phyloP scores from a whole-genome alignment of 768 basidiomycete genomes.

The Phaeotremella skinneri region DNA sequence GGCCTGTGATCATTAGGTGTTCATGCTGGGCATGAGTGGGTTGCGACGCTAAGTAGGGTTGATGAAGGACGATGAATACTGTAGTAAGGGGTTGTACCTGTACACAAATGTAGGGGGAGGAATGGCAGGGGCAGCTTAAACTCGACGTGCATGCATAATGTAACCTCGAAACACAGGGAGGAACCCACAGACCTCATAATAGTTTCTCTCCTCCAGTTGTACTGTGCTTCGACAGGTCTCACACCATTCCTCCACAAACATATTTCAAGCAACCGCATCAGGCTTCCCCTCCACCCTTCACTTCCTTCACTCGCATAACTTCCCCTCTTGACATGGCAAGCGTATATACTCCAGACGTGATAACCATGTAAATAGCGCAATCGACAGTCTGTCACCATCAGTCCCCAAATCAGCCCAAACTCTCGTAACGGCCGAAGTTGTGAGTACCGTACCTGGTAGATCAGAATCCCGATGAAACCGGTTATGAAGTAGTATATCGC shows the following conservation, averaged over 20 bases:
- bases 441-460: conserved; percentile 71
- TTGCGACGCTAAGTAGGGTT: too few species aligned
- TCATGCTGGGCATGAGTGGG: too few species aligned
- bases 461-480: conserved; percentile 63
- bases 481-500: conserved; percentile 66
- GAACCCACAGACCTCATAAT: too few species aligned
- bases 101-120: too few species aligned
- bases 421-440: neutral
- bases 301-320: conserved; percentile 54
- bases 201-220: too few species aligned
- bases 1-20: too few species aligned
- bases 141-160: too few species aligned
- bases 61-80: too few species aligned
- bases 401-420: conserved; percentile 1
- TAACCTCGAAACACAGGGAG: too few species aligned
- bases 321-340: conserved; percentile 69
- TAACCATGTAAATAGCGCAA: conserved; percentile 72
- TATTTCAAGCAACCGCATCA: too few species aligned
- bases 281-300: neutral
- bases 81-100: too few species aligned
- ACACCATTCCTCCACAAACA: neutral
- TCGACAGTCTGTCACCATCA: conserved; percentile 68
- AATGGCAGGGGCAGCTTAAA: too few species aligned
- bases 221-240: neutral
- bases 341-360: conserved; percentile 67